phyloP scores from a whole-genome alignment of 345 rosid species.

The Eucalyptus erythrocorys region DNA sequence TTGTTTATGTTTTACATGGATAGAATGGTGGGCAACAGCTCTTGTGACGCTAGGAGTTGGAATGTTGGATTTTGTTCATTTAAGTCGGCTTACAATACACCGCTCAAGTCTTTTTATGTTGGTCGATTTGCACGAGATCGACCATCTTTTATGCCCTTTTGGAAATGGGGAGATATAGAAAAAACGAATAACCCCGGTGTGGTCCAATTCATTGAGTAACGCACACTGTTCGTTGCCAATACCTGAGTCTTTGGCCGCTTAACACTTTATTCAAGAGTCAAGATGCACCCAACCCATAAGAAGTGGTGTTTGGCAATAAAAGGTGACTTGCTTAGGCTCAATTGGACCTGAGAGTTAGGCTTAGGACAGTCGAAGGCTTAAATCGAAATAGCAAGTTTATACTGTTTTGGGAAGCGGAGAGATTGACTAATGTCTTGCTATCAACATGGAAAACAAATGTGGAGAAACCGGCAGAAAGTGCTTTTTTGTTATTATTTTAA shows the following conservation, averaged over 20 bases:
- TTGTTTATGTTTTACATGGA: neutral
- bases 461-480: neutral
- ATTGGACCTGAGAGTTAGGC: neutral
- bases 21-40: neutral
- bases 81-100: neutral
- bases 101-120: neutral
- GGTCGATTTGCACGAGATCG: neutral
- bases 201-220: neutral
- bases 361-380: neutral
- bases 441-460: neutral
- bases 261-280: neutral
- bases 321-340: neutral
- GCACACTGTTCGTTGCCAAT: neutral
- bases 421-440: neutral
- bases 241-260: neutral
- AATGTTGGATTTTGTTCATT: neutral
- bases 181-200: neutral
- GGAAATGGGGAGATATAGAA: neutral
- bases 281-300: neutral
- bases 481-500: neutral
- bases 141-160: neutral
- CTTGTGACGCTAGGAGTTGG: neutral
- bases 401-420: neutral
- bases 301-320: neutral
- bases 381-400: neutral